These are phyloP conservation scores for Neopestalotiopsis rosae DNA, from an alignment of 2,329 filamentous ascomycete species.

Conservation along the genomic window DNA sequence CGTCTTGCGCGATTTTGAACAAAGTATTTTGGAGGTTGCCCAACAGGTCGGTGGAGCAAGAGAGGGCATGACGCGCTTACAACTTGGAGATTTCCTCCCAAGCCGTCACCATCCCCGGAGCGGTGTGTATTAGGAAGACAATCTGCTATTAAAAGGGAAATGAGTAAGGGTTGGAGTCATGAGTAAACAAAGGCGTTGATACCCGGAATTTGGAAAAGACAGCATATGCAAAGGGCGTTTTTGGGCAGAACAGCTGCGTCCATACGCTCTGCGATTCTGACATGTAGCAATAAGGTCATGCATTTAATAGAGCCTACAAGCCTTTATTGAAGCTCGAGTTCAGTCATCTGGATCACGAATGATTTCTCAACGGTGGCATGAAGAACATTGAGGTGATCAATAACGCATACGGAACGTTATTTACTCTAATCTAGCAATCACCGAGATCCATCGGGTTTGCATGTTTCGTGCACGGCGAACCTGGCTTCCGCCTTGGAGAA, in stretches of 20 bases:
- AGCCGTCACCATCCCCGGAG: constrained; percentile 28
- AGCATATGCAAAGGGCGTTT: constrained; percentile 5
- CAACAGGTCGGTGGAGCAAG: constrained; percentile 62
- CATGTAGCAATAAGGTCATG: neutral
- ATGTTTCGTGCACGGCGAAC: neutral
- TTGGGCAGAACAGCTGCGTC: neutral
- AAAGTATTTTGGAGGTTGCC: constrained; percentile 67
- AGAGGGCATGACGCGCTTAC: constrained; percentile 65
- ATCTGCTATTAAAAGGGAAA: neutral
- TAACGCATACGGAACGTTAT: neutral
- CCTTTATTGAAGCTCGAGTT: neutral
- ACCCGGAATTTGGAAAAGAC: constrained; percentile 27
- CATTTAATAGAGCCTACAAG: neutral
- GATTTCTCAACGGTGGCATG: neutral
- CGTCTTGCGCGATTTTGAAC: constrained; percentile 69
- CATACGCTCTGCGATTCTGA: neutral
- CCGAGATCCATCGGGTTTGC: neutral
- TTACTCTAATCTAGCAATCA: too few species aligned
- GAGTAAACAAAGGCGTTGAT: constrained; percentile 27
- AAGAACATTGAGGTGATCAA: neutral
- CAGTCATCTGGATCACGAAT: neutral
- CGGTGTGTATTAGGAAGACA: constrained; percentile 31
- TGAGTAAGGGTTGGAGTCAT: neutral
- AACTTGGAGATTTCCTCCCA: constrained; percentile 52
- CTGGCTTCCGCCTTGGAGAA: too few species aligned